phyloP scores from a whole-genome alignment of 805 yeast genomes.

The Candida pini region DNA sequence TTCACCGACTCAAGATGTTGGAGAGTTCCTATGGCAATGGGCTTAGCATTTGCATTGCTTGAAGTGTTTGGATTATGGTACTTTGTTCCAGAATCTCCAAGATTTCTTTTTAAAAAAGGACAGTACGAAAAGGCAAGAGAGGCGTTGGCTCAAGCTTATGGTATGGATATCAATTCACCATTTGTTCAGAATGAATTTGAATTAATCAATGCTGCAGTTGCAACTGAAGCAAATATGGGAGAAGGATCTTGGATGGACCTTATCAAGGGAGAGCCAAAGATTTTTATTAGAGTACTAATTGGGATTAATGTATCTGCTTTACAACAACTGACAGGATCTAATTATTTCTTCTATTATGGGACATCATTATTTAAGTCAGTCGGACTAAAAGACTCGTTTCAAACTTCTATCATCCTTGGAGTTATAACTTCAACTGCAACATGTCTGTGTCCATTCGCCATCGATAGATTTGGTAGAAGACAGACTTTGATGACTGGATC shows the following conservation, averaged over 20 bases:
- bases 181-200: slow-evolving; percentile 49
- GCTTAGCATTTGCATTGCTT: slow-evolving; percentile 47
- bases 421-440: slow-evolving; percentile 45
- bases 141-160: slow-evolving; percentile 55
- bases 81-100: slow-evolving; percentile 71
- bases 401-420: slow-evolving; percentile 38
- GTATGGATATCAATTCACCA: slow-evolving; percentile 45
- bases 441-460: slow-evolving; percentile 43
- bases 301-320: slow-evolving; percentile 57
- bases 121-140: slow-evolving; percentile 47
- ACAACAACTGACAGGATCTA: slow-evolving; percentile 71
- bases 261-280: slow-evolving; percentile 58
- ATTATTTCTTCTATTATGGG: slow-evolving; percentile 67
- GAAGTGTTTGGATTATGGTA: slow-evolving; percentile 45
- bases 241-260: slow-evolving; percentile 61
- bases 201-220: slow-evolving; percentile 52
- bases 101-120: slow-evolving; percentile 49
- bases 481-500: slow-evolving; percentile 56
- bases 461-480: slow-evolving; percentile 64
- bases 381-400: slow-evolving; percentile 43
- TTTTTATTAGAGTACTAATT: slow-evolving; percentile 46
- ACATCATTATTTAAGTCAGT: slow-evolving; percentile 52
- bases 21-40: slow-evolving; percentile 56
- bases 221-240: slow-evolving; percentile 57
- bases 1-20: slow-evolving; percentile 51